Base-by-base conservation (phyloP, 2,329 filamentous ascomycete genomes). In the Colletotrichum karsti region DNA sequence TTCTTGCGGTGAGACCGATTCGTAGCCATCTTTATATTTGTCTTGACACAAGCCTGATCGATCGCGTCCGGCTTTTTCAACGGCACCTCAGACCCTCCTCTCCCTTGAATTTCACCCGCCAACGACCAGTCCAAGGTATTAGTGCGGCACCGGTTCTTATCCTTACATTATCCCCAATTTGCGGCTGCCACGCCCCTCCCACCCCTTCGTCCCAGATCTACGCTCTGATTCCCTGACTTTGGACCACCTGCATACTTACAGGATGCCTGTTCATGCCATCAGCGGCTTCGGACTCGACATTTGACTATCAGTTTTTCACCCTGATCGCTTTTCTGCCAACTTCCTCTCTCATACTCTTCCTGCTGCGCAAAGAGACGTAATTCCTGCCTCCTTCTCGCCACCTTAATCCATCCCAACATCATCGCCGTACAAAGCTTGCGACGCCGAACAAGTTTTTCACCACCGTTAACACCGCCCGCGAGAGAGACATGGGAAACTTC, bases 221-320 rank as follows among this genome's bases (percentile, higher is more conserved):
- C 65, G 10, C 37, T 54, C 35, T 59, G 24, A 46, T 65, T 65
- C 51, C 59, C 44, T 67, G 64, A 44, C 48, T 62, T 59, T 53
- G 46, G 18, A 64, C 39, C 46, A 28, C 46, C 37, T 58, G 20
- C 35, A 48, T 44, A 64, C 54, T 46, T 59, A 37, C 46, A 58
- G 65, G 44, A 55, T 59, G 54, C 53, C 65, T 59, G 61, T 65
- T 59, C 22, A 63, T 67, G 64, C 59, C 59, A 67, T 63, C 59
- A 67, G 64, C 46, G 64, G 64, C 53, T 63, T 46, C 26, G 20
- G 22, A 63, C 39, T 58, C 15, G 28, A 22, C 44, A 41, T 28
- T 65, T 64, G 54, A 65, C 28, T 33, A 39, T 10, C 54, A 68
- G 20, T 24, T 59, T 50, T 50, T 61, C 30, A 42, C 48, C 20